Percentiles rank a stretch among this genome's conserved stretches.
These are phyloP conservation scores for Ceratocystis ficicola DNA, from an alignment of 2,329 filamentous ascomycete genomes.

Conservation along the genomic window DNA sequence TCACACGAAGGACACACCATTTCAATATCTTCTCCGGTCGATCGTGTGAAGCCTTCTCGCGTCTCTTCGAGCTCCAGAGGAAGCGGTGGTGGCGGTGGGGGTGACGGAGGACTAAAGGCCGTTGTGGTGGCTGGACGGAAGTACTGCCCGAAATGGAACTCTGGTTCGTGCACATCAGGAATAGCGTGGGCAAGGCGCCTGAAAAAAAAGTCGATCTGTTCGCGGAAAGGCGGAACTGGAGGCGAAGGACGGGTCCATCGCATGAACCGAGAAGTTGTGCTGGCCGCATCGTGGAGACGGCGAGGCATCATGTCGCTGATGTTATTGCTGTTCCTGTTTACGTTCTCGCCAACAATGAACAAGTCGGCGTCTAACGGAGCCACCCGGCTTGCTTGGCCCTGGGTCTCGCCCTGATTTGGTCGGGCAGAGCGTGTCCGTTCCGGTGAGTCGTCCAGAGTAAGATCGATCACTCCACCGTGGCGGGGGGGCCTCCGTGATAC, in stretches of 20 bases:
- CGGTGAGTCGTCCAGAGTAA: conserved; percentile 37
- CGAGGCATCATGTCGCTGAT: not conserved
- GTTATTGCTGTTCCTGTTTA: not conserved
- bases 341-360: not conserved
- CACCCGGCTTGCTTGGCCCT: not conserved
- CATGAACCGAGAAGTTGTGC: not conserved
- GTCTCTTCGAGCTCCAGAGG: conserved; percentile 29
- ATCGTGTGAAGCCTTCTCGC: conserved; percentile 64
- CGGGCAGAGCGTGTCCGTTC: not conserved
- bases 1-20: conserved; percentile 80
- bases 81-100: conserved; percentile 30
- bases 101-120: conserved; percentile 28
- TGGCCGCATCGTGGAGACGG: not conserved
- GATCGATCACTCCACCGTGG: conserved; percentile 36
- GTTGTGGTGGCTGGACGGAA: conserved; percentile 25
- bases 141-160: not conserved
- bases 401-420: not conserved
- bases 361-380: not conserved
- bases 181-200: not conserved
- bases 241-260: not conserved
- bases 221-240: not conserved
- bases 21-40: conserved; percentile 56
- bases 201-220: not conserved
- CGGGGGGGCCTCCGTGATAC: not conserved
- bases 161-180: not conserved